A percentile compares a stretch with the other conserved stretches of the same genome.
Evolutionary conservation across 768 basidiomycete genomes (phyloP).

Genomic region (Podaxis sp.): DNA sequence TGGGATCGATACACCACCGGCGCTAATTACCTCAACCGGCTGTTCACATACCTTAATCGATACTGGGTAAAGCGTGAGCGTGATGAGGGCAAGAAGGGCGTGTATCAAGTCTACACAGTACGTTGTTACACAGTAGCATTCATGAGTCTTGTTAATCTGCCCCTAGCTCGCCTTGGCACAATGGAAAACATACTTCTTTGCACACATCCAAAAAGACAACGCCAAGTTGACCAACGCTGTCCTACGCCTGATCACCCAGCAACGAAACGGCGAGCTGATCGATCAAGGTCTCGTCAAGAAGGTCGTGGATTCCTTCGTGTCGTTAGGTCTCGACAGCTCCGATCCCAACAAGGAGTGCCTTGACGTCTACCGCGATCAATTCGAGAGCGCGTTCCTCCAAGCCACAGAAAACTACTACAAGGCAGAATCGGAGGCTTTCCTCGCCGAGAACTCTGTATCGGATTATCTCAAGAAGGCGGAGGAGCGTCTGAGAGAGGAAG

Average conservation of each 20-base stretch:
- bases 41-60: conserved; percentile 97
- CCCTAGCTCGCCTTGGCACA: conserved; percentile 86
- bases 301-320: conserved; percentile 97
- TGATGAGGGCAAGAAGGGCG: conserved; percentile 94
- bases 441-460: conserved; percentile 88
- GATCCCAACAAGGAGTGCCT: conserved; percentile 94
- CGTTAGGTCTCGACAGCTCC: conserved; percentile 86
- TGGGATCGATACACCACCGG: conserved; percentile 98
- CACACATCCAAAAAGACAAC: conserved; percentile 77
- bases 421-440: conserved; percentile 89
- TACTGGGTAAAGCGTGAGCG: conserved; percentile 99
- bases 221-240: conserved; percentile 84
- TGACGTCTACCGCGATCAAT: conserved; percentile 93
- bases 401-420: conserved; percentile 94
- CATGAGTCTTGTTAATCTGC: conserved; percentile 8
- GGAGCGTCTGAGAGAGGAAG: conserved; percentile 90
- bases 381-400: conserved; percentile 85
- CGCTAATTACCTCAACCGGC: conserved; percentile 93
- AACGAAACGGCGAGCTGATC: conserved; percentile 93
- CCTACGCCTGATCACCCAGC: conserved; percentile 84
- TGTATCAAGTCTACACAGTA: conserved; percentile 96
- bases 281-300: conserved; percentile 97
- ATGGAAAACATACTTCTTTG: conserved; percentile 93
- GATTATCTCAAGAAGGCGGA: conserved; percentile 98
- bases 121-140: conserved; percentile 23